Evolutionary conservation across 768 basidiomycete genomes (phyloP), one percentile per base, ranked within the genome.

Genomic region (Tricholoma sp.): DNA sequence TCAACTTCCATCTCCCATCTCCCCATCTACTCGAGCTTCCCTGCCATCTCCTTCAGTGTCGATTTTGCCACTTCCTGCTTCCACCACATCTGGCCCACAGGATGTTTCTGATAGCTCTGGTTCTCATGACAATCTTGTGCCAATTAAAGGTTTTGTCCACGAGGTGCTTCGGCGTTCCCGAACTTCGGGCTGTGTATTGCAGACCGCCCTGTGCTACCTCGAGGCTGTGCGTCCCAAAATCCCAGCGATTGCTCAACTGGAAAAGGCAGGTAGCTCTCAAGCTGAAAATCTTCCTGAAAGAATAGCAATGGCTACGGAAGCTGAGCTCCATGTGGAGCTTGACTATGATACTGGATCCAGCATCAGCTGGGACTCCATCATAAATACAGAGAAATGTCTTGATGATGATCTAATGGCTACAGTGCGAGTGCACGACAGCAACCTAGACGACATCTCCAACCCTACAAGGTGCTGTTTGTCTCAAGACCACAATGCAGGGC

Each of bases 141-240:
- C 88, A 7, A 79, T 91, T 61, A 85, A 82, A 61, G 77, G 80
- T 4, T 96, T 96, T 64, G 90, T 96, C 27, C 88, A 91, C 67
- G 92, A 96, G 71, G 89, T 94, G 7, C 79, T 96, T 12, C 82
- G 90, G 52, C 87, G 94, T 35, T 94, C 91, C 11, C 82, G 90
- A 49, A 94, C 92, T 0, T 89, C 90, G 4, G 89, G 86, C 43
- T 83, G 80, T 45, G 89, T 93, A 3, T 78, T 96, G 7, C 92
- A 95, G 67, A 89, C 91, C 0, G 93, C 94, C 0, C 73, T 93
- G 0, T 92, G 93, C 67, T 95, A 94, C 67, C 74, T 95, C 11
- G 91, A 93, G 69, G 91, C 88, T 4, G 79, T 92, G n/a, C 85
- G 90, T 5, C 67, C 75, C 24, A 86, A 82, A 67, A 72, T 94